Base-by-base conservation (phyloP, 345 rosid species). In the Citrus hindsii region DNA sequence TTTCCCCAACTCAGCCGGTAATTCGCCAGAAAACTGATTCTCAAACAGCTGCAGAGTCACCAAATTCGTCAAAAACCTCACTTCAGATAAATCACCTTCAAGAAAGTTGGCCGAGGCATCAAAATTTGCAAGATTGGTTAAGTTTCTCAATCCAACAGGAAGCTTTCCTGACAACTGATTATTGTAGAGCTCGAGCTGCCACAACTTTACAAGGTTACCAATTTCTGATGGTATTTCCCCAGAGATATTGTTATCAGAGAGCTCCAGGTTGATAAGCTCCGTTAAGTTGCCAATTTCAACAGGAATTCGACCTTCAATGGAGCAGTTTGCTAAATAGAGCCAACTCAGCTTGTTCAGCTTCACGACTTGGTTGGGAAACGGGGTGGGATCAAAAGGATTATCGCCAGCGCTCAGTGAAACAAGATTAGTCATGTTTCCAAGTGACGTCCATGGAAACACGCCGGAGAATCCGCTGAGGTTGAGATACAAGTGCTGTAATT, bases 391-490 rank as follows among this genome's bases (percentile, higher is more conserved):
- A 8, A 94, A 89, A 6, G 76, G 83, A 70, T 93, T 89, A 61
- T 95, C 99, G 0, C 98, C 98, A 5, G 88, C 21, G 77, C 97
- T 92, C 72, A 95, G 80, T 22, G 69, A 84, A 70, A 85, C 76
- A 38, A 95, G 90, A 22, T 79, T 65, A 3, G 86, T 80, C 80
- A 88, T 84, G 85, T 87, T 90, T 65, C 60, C 79, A 1, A 93
- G 82, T 7, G 97, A 92, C 3, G 80, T 79, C 98, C 96, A 92
- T 0, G 97, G 98, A 66, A 93, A 92, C n/a, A 42, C 70, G 32
- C 95, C 95, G 0, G 92, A 82, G 65, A 92, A 85, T 2, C 92
- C 92, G 38, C 91, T 92, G 58, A 18, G 82, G 82, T 94, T 93
- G 42, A 93, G 30, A 77, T 88, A 83, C 1, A 93, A 84, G 76